phyloP scores from a whole-genome alignment of 179 eudicot species.

The Sideroxylon spinosum region DNA sequence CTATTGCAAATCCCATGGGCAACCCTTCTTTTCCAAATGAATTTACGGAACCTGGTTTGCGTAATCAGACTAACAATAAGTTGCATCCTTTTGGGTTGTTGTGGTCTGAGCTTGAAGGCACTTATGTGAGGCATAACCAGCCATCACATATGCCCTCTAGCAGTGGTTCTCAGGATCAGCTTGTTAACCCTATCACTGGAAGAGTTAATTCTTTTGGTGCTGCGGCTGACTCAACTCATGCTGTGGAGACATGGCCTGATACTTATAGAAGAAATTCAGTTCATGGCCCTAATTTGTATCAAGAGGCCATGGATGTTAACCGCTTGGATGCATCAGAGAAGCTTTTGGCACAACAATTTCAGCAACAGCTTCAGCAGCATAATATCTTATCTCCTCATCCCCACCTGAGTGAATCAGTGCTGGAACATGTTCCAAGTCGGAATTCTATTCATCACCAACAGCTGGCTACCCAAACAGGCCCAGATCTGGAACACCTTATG shows the following conservation, averaged over 20 bases:
- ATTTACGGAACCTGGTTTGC: conserved; percentile 30
- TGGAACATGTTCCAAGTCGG: conserved; percentile 42
- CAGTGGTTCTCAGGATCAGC: conserved; percentile 42
- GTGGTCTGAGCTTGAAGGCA: conserved; percentile 89
- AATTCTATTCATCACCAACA: conserved; percentile 55
- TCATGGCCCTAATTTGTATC: conserved; percentile 45
- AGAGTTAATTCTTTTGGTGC: conserved; percentile 39
- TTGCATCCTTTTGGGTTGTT: conserved; percentile 87
- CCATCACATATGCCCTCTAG: conserved; percentile 34
- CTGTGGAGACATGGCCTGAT: conserved; percentile 54
- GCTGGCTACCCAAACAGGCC: conserved; percentile 47
- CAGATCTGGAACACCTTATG: conserved; percentile 66
- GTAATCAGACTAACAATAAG: conserved; percentile 47
- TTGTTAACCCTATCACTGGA: conserved; percentile 34
- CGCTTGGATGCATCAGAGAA: conserved; percentile 59
- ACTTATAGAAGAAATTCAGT: conserved; percentile 38
- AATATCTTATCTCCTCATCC: conserved; percentile 42
- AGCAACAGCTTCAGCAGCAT: conserved; percentile 59
- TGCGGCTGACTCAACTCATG: conserved; percentile 35
- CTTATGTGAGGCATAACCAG: conserved; percentile 44
- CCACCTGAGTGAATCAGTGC: conserved; percentile 48
- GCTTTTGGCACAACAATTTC: conserved; percentile 48
- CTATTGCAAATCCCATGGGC: conserved; percentile 30
- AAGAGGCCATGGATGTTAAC: conserved; percentile 48
- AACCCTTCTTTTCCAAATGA: conserved; percentile 39